These are phyloP conservation scores for Micractinium sp. DNA, from an alignment of 139 green algal genomes.

Conservation along the genomic window DNA sequence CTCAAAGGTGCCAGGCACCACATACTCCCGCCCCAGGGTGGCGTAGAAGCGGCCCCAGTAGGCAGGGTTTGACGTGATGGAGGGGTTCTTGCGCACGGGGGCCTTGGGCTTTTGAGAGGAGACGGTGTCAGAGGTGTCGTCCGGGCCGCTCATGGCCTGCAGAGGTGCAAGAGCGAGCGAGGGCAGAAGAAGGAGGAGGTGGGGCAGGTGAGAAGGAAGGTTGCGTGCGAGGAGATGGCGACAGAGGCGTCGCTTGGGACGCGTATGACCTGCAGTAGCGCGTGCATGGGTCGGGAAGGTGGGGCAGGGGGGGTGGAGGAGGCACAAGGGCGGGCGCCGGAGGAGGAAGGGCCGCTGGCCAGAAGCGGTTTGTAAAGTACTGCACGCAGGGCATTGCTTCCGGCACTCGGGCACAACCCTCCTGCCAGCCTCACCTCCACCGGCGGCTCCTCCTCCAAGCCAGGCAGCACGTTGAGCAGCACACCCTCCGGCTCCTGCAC, in stretches of 20 bases:
- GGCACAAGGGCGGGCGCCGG: neutral
- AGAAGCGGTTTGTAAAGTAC: too few relatives aligned
- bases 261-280: too few relatives aligned
- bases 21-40: conserved; percentile 7
- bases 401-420: too few relatives aligned
- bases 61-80: neutral
- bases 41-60: conserved; percentile 4
- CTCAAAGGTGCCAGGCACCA: conserved; percentile 49
- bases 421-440: conserved; percentile 16
- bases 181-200: too few relatives aligned
- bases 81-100: conserved; percentile 24
- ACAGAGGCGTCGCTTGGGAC: too few relatives aligned
- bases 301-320: neutral
- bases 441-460: conserved; percentile 16
- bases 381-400: too few relatives aligned
- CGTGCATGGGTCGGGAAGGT: too few relatives aligned
- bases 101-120: conserved; percentile 33
- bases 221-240: too few relatives aligned
- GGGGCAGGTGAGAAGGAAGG: neutral
- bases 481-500: conserved; percentile 37
- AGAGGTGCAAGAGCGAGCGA: neutral
- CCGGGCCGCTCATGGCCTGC: conserved; percentile 37
- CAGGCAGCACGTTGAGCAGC: conserved; percentile 44
- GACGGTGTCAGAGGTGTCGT: neutral
- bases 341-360: too few relatives aligned